phyloP scores from a whole-genome alignment of 192 early-diverging fungal species.

The Gryganskiella cystojenkinii region DNA sequence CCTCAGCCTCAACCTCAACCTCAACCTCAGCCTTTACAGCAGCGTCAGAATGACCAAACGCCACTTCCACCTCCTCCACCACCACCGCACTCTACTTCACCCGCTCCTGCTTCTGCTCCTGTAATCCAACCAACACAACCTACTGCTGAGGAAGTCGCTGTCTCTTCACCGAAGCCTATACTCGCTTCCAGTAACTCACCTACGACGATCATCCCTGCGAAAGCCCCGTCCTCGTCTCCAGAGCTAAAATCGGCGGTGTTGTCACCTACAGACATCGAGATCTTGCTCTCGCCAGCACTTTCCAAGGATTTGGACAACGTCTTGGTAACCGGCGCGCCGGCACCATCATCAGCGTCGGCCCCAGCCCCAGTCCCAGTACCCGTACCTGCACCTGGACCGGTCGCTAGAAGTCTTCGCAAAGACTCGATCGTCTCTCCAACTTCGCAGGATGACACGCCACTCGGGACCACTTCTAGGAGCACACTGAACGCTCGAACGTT shows the following conservation, averaged over 20 bases:
- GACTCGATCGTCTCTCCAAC: background rate
- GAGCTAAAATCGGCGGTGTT: background rate
- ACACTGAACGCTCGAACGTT: conserved; percentile 18
- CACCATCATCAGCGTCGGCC: no score
- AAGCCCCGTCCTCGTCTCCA: conserved; percentile 14
- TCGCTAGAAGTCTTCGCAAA: conserved; percentile 11
- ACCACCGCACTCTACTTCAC: background rate
- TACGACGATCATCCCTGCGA: conserved; percentile 5
- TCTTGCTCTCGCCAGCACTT: conserved; percentile 3
- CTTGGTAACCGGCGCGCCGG: no score
- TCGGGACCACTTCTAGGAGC: background rate
- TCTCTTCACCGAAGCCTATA: background rate
- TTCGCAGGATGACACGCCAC: conserved; percentile 23
- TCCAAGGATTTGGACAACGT: conserved; percentile 8
- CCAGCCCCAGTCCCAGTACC: no score
- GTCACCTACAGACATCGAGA: conserved; percentile 4
- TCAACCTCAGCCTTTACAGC: conserved; percentile 1
- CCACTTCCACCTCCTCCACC: conserved; percentile 1
- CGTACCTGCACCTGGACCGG: no score
- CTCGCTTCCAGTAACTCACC: conserved; percentile 19
- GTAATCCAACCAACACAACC: background rate
- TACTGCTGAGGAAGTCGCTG: background rate
- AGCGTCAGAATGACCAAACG: background rate
- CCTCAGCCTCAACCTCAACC: conserved; percentile 13
- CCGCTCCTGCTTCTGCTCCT: background rate